These are phyloP conservation scores for Cyclotella atomus DNA, from an alignment of 108 stramenopile genomes.

Conservation along the genomic window DNA sequence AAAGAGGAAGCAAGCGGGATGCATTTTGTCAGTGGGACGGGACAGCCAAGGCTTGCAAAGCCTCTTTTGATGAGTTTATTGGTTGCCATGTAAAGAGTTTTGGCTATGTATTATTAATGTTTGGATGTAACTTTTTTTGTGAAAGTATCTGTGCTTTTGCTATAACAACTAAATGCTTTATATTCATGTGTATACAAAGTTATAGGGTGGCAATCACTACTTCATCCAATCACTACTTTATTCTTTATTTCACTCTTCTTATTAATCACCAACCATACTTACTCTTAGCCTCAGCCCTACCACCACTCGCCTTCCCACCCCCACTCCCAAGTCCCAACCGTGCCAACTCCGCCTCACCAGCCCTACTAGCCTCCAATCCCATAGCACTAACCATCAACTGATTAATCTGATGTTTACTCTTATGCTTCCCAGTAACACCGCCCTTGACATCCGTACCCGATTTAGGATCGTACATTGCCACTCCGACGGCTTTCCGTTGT, in stretches of 20 bases:
- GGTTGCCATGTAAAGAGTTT: slow-evolving; percentile 70
- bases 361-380: slow-evolving; percentile 49
- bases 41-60: slow-evolving; percentile 75
- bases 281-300: slow-evolving; percentile 43
- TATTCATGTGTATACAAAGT: too few species aligned
- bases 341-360: slow-evolving; percentile 46
- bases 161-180: too few species aligned
- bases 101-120: background rate
- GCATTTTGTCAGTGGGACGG: slow-evolving; percentile 11
- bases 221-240: too few species aligned
- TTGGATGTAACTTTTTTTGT: background rate
- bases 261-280: slow-evolving; percentile 61
- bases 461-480: slow-evolving; percentile 56
- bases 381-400: slow-evolving; percentile 54
- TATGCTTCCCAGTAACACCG: slow-evolving; percentile 46
- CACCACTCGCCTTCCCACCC: slow-evolving; percentile 4
- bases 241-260: too few species aligned
- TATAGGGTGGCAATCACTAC: too few species aligned
- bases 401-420: slow-evolving; percentile 54
- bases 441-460: slow-evolving; percentile 42
- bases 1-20: slow-evolving; percentile 52
- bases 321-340: slow-evolving; percentile 33
- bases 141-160: background rate
- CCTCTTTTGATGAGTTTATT: slow-evolving; percentile 83
- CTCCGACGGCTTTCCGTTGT: background rate